These are phyloP conservation scores for Chaetomium strumarium DNA, from an alignment of 2,329 filamentous ascomycete genomes.

Conservation along the genomic window DNA sequence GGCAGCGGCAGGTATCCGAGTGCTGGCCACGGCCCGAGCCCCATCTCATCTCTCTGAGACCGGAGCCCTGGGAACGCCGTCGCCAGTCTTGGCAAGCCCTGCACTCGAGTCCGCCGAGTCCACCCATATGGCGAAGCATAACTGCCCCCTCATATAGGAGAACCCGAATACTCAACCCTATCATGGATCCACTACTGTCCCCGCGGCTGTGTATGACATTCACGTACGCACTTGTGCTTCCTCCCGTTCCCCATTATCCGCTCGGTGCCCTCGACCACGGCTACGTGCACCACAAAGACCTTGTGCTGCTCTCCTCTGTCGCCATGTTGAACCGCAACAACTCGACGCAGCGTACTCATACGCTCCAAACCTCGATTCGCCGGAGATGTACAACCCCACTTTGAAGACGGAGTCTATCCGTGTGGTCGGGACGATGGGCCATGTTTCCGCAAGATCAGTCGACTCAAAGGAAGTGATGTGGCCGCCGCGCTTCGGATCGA, in stretches of 20 bases:
- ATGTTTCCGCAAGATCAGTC: neutral
- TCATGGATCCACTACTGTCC: neutral
- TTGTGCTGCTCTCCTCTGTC: constrained; percentile 3
- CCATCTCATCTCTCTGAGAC: constrained; percentile 13
- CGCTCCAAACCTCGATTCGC: neutral
- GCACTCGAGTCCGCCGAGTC: neutral
- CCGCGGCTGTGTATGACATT: constrained; percentile 5
- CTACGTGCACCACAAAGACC: constrained; percentile 8
- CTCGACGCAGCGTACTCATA: neutral
- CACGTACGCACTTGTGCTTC: constrained; percentile 2
- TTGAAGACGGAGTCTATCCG: constrained; percentile 1
- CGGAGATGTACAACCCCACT: constrained; percentile 8
- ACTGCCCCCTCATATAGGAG: constrained; percentile 9
- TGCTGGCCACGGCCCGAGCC: constrained; percentile 10
- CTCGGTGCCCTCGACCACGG: constrained; percentile 4
- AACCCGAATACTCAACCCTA: neutral
- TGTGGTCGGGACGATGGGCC: constrained; percentile 10
- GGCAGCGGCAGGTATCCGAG: constrained; percentile 15
- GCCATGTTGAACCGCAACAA: constrained; percentile 10
- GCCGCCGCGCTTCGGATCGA: constrained; percentile 7
- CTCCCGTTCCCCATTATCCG: neutral
- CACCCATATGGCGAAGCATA: neutral
- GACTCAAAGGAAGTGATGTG: neutral
- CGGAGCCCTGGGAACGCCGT: constrained; percentile 5
- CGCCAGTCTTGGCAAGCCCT: neutral